Percentiles rank a stretch among this genome's conserved stretches.
phyloP scores from a whole-genome alignment of 495 filamentous ascomycete species.

The Articulospora tetracladia region DNA sequence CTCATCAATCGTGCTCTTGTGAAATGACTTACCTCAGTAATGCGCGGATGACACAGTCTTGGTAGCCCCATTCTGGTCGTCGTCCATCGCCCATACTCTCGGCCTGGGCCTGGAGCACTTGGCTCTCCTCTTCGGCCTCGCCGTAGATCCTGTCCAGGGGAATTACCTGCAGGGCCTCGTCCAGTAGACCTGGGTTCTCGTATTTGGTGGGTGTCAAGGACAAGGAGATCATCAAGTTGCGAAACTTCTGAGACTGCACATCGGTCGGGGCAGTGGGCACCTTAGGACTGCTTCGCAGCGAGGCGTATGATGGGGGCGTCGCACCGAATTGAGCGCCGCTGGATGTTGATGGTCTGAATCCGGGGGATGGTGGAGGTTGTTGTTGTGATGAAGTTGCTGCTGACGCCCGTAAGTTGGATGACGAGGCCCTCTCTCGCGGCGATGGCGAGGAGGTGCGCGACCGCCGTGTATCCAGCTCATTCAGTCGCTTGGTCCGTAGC shows the following conservation, averaged over 20 bases:
- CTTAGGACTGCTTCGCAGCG: slow-evolving; percentile 70
- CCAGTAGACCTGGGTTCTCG: slow-evolving; percentile 93
- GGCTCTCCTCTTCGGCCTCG: slow-evolving; percentile 88
- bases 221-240: slow-evolving; percentile 74
- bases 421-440: slow-evolving; percentile 41
- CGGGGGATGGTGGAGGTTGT: slow-evolving; percentile 28
- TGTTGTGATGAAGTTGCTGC: slow-evolving; percentile 26
- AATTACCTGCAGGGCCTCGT: slow-evolving; percentile 83
- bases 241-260: slow-evolving; percentile 71
- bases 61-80: slow-evolving; percentile 93
- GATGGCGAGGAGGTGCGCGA: slow-evolving; percentile 54
- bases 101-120: slow-evolving; percentile 81
- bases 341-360: slow-evolving; percentile 37
- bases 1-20: background rate
- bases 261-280: slow-evolving; percentile 76
- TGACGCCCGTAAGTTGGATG: slow-evolving; percentile 33
- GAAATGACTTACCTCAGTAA: slow-evolving; percentile 62
- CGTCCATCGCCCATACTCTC: slow-evolving; percentile 72
- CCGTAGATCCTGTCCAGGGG: slow-evolving; percentile 90
- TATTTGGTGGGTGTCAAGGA: slow-evolving; percentile 86
- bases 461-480: slow-evolving; percentile 58
- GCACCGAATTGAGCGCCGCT: slow-evolving; percentile 23
- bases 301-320: slow-evolving; percentile 60
- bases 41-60: slow-evolving; percentile 93
- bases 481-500: slow-evolving; percentile 73